Conservation (phyloP, 129 eudicot species). For the Lonicera japonica region DNA sequence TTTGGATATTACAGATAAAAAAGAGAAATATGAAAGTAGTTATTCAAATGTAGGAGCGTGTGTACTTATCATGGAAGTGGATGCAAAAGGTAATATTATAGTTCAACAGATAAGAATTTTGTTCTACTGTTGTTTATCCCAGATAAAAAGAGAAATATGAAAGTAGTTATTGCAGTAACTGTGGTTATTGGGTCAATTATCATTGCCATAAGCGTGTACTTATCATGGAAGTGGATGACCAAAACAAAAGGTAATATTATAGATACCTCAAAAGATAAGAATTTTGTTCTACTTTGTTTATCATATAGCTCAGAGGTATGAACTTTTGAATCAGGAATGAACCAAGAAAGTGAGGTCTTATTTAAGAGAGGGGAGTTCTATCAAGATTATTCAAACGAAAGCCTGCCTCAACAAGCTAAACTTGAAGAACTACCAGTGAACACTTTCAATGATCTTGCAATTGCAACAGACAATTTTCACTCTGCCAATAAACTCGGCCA, state of each 20-base stretch:
- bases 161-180: background rate
- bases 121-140: background rate
- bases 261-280: background rate
- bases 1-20: background rate
- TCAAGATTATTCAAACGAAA: background rate
- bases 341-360: slow-evolving; percentile 7
- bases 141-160: slow-evolving; percentile 1
- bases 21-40: background rate
- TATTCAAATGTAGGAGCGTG: too few relatives aligned
- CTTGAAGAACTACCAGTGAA: slow-evolving; percentile 26
- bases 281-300: background rate
- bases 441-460: slow-evolving; percentile 20
- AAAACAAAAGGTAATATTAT: background rate
- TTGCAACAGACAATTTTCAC: slow-evolving; percentile 30
- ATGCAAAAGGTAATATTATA: background rate
- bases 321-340: slow-evolving; percentile 4
- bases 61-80: background rate
- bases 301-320: background rate
- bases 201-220: slow-evolving; percentile 2
- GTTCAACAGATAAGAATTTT: background rate
- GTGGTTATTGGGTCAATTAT: background rate
- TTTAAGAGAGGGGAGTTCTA: background rate
- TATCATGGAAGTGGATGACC: background rate
- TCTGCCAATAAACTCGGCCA: slow-evolving; percentile 22
- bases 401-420: background rate